Evolutionary conservation across 257 asterid genomes (phyloP).

Genomic region (Coffea canephora): DNA sequence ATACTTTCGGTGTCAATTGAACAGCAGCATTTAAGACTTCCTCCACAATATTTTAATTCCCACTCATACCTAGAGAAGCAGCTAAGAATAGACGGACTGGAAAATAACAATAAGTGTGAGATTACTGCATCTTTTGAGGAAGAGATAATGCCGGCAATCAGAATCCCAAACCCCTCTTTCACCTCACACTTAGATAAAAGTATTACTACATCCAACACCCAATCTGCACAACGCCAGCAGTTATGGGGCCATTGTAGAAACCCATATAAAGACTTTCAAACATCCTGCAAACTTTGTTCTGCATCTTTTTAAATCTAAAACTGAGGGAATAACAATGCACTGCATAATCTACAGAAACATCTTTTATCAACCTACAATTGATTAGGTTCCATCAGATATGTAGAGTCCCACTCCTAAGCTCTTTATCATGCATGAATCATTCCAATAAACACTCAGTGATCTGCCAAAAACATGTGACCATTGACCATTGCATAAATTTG

Average conservation of each 20-base stretch:
- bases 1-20: neutral
- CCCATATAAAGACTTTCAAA: neutral
- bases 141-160: neutral
- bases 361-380: neutral
- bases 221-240: neutral
- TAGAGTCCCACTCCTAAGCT: neutral
- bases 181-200: neutral
- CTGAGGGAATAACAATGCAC: too few relatives aligned
- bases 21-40: neutral
- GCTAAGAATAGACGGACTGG: neutral
- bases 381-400: neutral
- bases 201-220: neutral
- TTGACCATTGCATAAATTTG: neutral
- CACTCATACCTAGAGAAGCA: neutral
- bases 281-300: neutral
- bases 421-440: neutral
- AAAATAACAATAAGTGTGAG: neutral
- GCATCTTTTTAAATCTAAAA: too few relatives aligned
- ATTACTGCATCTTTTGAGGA: neutral
- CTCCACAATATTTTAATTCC: neutral
- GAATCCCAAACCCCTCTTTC: neutral
- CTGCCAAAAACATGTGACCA: neutral
- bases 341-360: neutral
- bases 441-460: neutral
- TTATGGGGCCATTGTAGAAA: neutral